Evolutionary conservation across 2,329 filamentous ascomycete species (phyloP), one percentile per base, ranked within the genome.

Genomic region (Blastomyces silverae): DNA sequence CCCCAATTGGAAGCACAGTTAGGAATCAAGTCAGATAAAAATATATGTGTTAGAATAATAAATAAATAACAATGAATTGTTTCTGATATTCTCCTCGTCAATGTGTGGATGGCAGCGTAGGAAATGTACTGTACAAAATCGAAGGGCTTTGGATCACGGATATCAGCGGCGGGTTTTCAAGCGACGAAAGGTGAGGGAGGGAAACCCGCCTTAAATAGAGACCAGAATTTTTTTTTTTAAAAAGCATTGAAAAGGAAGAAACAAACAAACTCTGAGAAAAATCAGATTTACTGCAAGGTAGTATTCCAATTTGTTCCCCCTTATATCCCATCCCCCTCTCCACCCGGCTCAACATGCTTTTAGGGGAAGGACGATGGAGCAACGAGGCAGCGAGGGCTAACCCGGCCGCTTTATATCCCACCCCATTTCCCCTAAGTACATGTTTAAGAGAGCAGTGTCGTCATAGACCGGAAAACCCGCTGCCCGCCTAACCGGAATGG

Each of bases 341-440:
- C 53, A 22, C 62, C 77, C 77, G 78, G 75, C 75, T 78, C 75
- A 73, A 79, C 72, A 77, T 80, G 78, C 78, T 77, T 76, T 79
- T 80, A 80, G 76, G 72, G 77, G 76, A 76, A 72, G 71, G 59
- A 64, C 64, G 67, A 58, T 65, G 55, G 31, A 28, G 48, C 63
- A 39, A 52, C 42, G 55, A 22, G 34, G 28, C 22, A n/a, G 15
- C 31, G 10, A 7, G 31, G 34, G 61, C 50, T 42, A 37, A 11
- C 42, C 53, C 61, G 67, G 69, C 67, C 69, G 66, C 70, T 65
- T 66, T 66, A 69, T 68, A 67, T 63, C 53, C 65, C 57, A 64
- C 61, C 55, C 70, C 65, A 65, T 73, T 75, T 78, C 78, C 78
- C 74, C 77, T 80, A 80, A 80, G 78, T 80, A 77, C 79, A 80